Evolutionary conservation across 768 basidiomycete genomes (phyloP).

Genomic region (Serendipita sp.): DNA sequence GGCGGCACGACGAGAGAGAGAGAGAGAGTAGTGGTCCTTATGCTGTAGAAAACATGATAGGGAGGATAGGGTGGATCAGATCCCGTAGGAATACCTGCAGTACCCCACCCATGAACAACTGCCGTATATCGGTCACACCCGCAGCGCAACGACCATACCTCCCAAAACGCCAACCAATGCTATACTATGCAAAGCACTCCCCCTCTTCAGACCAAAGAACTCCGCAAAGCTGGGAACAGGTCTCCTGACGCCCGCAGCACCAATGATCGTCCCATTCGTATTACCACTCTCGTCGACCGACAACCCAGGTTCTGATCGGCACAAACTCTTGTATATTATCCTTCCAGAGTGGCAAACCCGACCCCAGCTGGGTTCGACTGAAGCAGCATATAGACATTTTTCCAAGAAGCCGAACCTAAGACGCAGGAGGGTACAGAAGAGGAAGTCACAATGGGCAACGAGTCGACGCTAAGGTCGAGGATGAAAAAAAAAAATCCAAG

Average conservation of each 20-base stretch:
- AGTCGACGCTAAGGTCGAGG: background rate
- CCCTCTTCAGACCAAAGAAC: too few species aligned
- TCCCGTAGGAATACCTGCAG: too few species aligned
- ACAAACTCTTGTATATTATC: background rate
- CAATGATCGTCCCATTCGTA: background rate
- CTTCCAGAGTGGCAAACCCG: background rate
- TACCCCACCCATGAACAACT: too few species aligned
- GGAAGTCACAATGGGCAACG: background rate
- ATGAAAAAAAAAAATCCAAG: slow-evolving; percentile 8
- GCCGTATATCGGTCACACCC: too few species aligned
- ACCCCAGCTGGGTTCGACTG: background rate
- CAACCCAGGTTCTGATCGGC: background rate
- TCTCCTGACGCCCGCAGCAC: background rate
- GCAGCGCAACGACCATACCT: too few species aligned
- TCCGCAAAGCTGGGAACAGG: background rate
- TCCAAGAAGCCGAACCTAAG: slow-evolving; percentile 11
- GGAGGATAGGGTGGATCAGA: too few species aligned
- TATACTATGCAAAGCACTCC: too few species aligned
- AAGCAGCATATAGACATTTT: slow-evolving; percentile 12
- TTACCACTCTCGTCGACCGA: background rate
- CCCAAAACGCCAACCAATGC: too few species aligned
- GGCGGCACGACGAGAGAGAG: too few species aligned
- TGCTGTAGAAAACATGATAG: too few species aligned
- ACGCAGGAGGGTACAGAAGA: slow-evolving; percentile 5
- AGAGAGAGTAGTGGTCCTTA: too few species aligned